Evolutionary conservation across 1,284 basidiomycete species (phyloP).

Genomic region (Ceratobasidium sp.): DNA sequence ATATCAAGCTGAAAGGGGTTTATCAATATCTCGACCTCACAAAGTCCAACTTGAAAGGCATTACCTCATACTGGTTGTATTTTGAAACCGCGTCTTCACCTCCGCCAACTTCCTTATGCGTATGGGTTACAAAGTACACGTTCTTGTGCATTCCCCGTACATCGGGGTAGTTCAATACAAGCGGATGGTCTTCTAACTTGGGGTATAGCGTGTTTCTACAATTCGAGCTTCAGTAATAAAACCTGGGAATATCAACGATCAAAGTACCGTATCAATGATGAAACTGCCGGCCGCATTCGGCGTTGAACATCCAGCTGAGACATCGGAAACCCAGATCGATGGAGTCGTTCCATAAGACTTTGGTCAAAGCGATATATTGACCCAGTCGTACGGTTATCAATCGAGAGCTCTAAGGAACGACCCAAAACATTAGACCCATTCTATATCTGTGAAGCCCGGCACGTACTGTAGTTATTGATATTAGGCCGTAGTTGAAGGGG

Average conservation of each 20-base stretch:
- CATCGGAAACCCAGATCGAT: slow-evolving; percentile 8
- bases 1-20: too few relatives aligned
- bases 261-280: slow-evolving; percentile 19
- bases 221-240: background rate
- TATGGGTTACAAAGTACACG: slow-evolving; percentile 34
- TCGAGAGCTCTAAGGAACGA: slow-evolving; percentile 1
- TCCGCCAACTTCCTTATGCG: slow-evolving; percentile 26
- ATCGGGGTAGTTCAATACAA: background rate
- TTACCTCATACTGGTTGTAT: slow-evolving; percentile 20
- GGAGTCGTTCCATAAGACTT: slow-evolving; percentile 27
- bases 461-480: slow-evolving; percentile 27
- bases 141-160: slow-evolving; percentile 29
- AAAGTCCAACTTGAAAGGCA: background rate
- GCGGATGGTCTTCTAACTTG: slow-evolving; percentile 9
- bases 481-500: slow-evolving; percentile 33
- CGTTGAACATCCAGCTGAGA: slow-evolving; percentile 29
- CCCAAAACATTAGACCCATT: background rate
- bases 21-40: background rate
- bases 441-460: background rate
- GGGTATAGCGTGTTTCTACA: slow-evolving; percentile 30
- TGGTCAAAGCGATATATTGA: slow-evolving; percentile 32
- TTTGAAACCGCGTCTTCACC: slow-evolving; percentile 24
- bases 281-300: slow-evolving; percentile 34
- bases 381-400: slow-evolving; percentile 17
- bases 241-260: background rate